phyloP scores from a whole-genome alignment of 495 filamentous ascomycete genomes.

The Tricharina praecox region DNA sequence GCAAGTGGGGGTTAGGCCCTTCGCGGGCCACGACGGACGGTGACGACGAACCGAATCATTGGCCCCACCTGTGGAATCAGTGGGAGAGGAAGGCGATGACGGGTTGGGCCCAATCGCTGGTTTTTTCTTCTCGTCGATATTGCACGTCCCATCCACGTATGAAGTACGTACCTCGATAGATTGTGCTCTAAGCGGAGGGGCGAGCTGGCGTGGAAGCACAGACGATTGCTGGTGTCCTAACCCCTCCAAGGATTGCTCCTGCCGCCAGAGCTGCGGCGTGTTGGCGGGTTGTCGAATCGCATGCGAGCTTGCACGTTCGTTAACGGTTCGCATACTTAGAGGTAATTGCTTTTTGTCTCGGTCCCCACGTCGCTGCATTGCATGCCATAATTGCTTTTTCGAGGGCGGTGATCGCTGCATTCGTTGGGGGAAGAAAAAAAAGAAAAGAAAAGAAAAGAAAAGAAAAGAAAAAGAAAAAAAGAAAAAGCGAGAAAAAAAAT shows the following conservation, averaged over 20 bases:
- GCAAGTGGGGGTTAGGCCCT: too few species aligned
- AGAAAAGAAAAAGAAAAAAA: too few species aligned
- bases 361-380: conserved; percentile 1
- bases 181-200: background rate
- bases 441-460: too few species aligned
- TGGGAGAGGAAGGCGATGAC: too few species aligned
- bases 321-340: conserved; percentile 8
- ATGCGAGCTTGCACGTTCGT: conserved; percentile 1
- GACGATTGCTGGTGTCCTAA: background rate
- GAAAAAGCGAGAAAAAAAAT: too few species aligned
- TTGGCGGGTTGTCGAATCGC: conserved; percentile 3
- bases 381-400: conserved; percentile 7
- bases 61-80: too few species aligned
- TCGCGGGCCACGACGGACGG: too few species aligned
- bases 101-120: background rate
- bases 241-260: background rate
- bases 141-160: conserved; percentile 5
- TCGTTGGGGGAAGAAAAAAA: background rate
- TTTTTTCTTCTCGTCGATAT: background rate
- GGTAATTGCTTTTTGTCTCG: conserved; percentile 1
- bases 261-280: background rate
- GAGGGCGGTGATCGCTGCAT: background rate
- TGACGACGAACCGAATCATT: too few species aligned
- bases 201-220: background rate
- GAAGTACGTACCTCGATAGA: background rate